These are phyloP conservation scores for Auriscalpium microsporum DNA, from an alignment of 768 basidiomycete species.

Conservation along the genomic window DNA sequence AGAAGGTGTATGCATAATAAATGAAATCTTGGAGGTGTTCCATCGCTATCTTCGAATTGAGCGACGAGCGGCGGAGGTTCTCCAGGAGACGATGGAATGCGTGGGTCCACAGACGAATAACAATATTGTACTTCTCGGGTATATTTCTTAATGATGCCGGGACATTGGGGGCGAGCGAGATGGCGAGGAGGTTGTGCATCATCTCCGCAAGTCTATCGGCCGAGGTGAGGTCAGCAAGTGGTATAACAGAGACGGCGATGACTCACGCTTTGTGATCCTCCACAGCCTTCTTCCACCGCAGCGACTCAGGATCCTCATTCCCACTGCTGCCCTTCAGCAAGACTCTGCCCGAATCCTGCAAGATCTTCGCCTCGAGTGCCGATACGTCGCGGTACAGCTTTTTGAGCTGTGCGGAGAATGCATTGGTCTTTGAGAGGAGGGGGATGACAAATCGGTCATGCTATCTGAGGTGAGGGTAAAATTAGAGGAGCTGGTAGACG, in stretches of 20 bases:
- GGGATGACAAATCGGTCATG: conserved; percentile 66
- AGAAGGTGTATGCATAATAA: conserved; percentile 91
- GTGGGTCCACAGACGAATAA: conserved; percentile 86
- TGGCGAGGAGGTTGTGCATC: conserved; percentile 77
- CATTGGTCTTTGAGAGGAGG: conserved; percentile 56
- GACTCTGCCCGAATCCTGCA: conserved; percentile 44
- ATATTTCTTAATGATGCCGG: conserved; percentile 86
- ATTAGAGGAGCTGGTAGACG: conserved; percentile 54
- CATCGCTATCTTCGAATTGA: conserved; percentile 58
- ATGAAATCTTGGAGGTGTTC: conserved; percentile 94
- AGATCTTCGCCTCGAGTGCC: conserved; percentile 66
- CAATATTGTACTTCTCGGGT: conserved; percentile 92
- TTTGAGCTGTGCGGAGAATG: conserved; percentile 70
- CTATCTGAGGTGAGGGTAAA: conserved; percentile 62
- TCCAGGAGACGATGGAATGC: conserved; percentile 89
- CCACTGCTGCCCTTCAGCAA: conserved; percentile 26
- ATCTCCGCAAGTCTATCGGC: conserved; percentile 73
- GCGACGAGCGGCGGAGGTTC: conserved; percentile 78
- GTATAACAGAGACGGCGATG: conserved; percentile 1
- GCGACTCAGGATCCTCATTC: conserved; percentile 59
- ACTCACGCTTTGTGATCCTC: conserved; percentile 78
- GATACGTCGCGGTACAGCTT: conserved; percentile 78
- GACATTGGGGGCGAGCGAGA: conserved; percentile 79
- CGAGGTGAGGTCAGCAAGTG: conserved; percentile 11
- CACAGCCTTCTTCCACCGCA: conserved; percentile 68